Base-by-base conservation (phyloP, 306 rosid species). In the Fragaria vesca region DNA sequence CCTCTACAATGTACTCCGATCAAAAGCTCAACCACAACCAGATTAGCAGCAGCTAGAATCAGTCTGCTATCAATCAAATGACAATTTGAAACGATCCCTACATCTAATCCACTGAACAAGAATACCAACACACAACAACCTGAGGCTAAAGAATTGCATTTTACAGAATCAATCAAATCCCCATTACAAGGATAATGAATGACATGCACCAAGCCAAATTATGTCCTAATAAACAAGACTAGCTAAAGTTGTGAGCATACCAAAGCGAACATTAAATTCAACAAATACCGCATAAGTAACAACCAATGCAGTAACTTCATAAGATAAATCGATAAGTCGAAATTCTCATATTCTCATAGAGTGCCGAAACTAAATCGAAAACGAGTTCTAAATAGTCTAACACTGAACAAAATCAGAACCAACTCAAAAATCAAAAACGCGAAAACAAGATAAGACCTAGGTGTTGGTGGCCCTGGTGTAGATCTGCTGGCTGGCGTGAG, bases 401-500 rank as follows among this genome's bases (percentile, higher is more conserved):
- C 13, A 8, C 32, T 21, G 9, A 24, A 58, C 6, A 60, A 26
- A 60, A 24, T 60, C 66, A 57, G 1, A 24, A 58, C 16, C 15
- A 10, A 24, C 11, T 24, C 17, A 12, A 60, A 20, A 9, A 0
- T 5, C 7, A 42, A 42, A 1, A 57, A 8, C 6, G 5, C 32
- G 17, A 60, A 24, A 24, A 10, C 32, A 21, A 21, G 34, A 58
- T 2, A 0, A 20, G 2, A 60, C 66, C 66, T 62, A 79, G 42
- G 82, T 79, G 48, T 79, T 79, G 52, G 82, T 79, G 20, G 82
- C 78, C 73, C 82, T 72, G 32, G 82, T 79, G 54, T 79, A 72
- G 32, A 79, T 79, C 73, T 79, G 82, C 47, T 79, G 82, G 50
- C 82, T 79, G 12, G 82, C 18, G 4, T 79, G 82, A 50, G 82